A percentile compares a stretch with the other conserved stretches of the same genome.
Evolutionary conservation across 2,329 filamentous ascomycete species (phyloP).

Genomic region (Colletotrichum sojae): DNA sequence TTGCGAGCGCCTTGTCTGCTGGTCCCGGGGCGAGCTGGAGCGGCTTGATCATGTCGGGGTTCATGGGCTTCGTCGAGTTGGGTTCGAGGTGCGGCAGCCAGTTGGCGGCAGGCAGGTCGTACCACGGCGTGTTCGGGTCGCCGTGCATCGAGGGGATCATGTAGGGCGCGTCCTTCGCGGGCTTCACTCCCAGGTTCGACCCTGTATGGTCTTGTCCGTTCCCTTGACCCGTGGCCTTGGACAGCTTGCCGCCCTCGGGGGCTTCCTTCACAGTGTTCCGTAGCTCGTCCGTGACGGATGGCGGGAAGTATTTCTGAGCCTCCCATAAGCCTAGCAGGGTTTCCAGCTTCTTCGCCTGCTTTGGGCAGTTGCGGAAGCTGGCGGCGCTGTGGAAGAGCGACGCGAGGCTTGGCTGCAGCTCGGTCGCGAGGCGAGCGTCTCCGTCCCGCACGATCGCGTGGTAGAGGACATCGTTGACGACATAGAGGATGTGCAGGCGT

Average conservation of each 20-base stretch:
- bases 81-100: slow-evolving; percentile 85
- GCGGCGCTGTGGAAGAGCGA: slow-evolving; percentile 73
- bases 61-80: slow-evolving; percentile 82
- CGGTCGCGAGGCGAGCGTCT: slow-evolving; percentile 65
- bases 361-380: slow-evolving; percentile 72
- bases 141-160: slow-evolving; percentile 84
- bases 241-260: slow-evolving; percentile 41
- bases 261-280: slow-evolving; percentile 67
- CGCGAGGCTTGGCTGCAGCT: slow-evolving; percentile 71
- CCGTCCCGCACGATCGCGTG: slow-evolving; percentile 71
- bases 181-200: slow-evolving; percentile 43
- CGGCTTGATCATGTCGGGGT: slow-evolving; percentile 78
- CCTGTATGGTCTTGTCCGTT: slow-evolving; percentile 40
- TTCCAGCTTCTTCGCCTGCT: slow-evolving; percentile 75
- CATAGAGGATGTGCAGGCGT: slow-evolving; percentile 81
- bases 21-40: slow-evolving; percentile 78
- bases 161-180: slow-evolving; percentile 72
- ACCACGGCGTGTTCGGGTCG: slow-evolving; percentile 79
- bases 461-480: slow-evolving; percentile 84
- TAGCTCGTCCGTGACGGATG: slow-evolving; percentile 70
- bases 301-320: slow-evolving; percentile 73
- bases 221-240: slow-evolving; percentile 33
- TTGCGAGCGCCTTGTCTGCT: slow-evolving; percentile 75
- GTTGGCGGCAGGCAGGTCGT: slow-evolving; percentile 86
- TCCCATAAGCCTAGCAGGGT: slow-evolving; percentile 80